phyloP scores from a whole-genome alignment of 2,329 filamentous ascomycete genomes.

The Pestalotiopsis fici region DNA sequence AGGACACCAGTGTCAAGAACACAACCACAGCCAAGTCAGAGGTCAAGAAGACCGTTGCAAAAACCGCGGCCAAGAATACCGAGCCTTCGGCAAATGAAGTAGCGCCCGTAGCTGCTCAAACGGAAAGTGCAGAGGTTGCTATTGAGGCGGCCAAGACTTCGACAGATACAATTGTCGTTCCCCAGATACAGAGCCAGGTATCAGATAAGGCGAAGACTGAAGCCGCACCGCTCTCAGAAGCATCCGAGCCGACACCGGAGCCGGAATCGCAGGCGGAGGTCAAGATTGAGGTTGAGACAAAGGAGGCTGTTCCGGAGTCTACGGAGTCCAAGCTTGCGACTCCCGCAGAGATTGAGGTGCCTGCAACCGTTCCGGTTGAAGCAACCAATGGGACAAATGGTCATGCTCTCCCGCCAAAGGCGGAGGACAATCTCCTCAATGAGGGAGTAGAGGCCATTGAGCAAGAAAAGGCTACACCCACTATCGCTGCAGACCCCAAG shows the following conservation, averaged over 20 bases:
- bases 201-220: slow-evolving; percentile 6
- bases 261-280: slow-evolving; percentile 8
- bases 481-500: slow-evolving; percentile 18
- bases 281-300: neutral
- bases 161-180: slow-evolving; percentile 12
- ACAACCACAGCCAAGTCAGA: slow-evolving; percentile 3
- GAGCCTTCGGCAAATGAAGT: slow-evolving; percentile 25
- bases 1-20: slow-evolving; percentile 13
- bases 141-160: slow-evolving; percentile 11
- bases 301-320: neutral
- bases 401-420: slow-evolving; percentile 8
- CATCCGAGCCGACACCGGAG: neutral
- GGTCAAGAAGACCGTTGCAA: slow-evolving; percentile 12
- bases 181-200: slow-evolving; percentile 11
- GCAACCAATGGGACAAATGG: slow-evolving; percentile 15
- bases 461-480: slow-evolving; percentile 9
- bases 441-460: neutral
- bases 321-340: neutral
- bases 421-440: neutral
- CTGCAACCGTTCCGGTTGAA: slow-evolving; percentile 17
- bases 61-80: slow-evolving; percentile 12
- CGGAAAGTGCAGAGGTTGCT: slow-evolving; percentile 12
- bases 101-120: slow-evolving; percentile 18
- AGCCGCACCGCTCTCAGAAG: slow-evolving; percentile 4
- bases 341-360: neutral